These are phyloP conservation scores for Acacia acuminata DNA, from an alignment of 306 rosid genomes.

Conservation along the genomic window DNA sequence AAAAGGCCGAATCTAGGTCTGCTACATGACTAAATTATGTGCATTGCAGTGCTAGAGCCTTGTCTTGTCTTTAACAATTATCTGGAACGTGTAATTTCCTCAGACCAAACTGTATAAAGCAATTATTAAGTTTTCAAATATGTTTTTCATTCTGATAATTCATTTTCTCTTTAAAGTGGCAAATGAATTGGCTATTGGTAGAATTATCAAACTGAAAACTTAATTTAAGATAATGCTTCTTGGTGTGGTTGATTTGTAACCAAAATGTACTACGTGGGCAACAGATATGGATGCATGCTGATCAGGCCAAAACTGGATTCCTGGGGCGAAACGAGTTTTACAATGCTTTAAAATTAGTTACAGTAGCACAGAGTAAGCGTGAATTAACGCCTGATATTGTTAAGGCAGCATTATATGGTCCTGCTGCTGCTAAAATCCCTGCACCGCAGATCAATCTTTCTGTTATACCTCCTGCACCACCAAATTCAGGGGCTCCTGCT, in stretches of 20 bases:
- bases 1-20: neutral
- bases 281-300: slow-evolving; percentile 94
- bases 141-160: neutral
- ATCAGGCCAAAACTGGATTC: slow-evolving; percentile 86
- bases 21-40: neutral
- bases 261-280: slow-evolving; percentile 23
- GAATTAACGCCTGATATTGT: slow-evolving; percentile 87
- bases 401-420: slow-evolving; percentile 81
- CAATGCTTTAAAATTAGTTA: slow-evolving; percentile 89
- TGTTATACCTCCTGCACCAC: slow-evolving; percentile 48
- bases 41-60: neutral
- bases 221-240: slow-evolving; percentile 25
- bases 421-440: slow-evolving; percentile 94
- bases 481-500: slow-evolving; percentile 42
- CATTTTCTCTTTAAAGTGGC: neutral
- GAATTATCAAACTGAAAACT: slow-evolving; percentile 7
- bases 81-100: neutral
- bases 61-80: neutral
- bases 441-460: slow-evolving; percentile 78
- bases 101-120: neutral
- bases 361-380: slow-evolving; percentile 96
- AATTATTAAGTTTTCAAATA: neutral
- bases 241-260: slow-evolving; percentile 9
- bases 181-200: neutral
- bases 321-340: slow-evolving; percentile 84